Conservation (phyloP, 495 filamentous ascomycete genomes). For the Symbiotaphrina buchneri region DNA sequence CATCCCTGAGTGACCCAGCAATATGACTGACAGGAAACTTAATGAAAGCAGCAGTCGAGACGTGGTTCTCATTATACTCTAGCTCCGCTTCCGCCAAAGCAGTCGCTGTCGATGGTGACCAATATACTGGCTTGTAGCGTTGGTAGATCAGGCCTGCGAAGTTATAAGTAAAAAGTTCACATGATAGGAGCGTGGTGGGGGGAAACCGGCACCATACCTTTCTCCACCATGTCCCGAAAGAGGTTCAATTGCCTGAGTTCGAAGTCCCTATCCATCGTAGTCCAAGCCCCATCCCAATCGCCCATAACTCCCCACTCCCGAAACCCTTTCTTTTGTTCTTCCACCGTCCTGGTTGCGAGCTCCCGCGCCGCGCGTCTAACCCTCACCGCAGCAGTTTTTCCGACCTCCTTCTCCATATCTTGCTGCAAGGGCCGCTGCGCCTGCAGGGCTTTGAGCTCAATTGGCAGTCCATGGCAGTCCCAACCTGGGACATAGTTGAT, state of each 20-base stretch:
- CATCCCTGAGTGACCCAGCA: conserved; percentile 18
- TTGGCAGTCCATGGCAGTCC: conserved; percentile 96
- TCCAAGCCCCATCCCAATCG: conserved; percentile 83
- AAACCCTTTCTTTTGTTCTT: conserved; percentile 67
- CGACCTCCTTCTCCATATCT: conserved; percentile 5
- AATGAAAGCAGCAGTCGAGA: conserved; percentile 61
- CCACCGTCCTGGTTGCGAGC: conserved; percentile 52
- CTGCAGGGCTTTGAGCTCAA: conserved; percentile 90
- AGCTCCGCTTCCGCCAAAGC: conserved; percentile 90
- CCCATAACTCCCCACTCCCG: conserved; percentile 72
- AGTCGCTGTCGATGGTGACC: conserved; percentile 77
- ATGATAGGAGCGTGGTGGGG: neutral
- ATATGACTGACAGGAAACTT: conserved; percentile 45
- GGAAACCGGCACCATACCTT: conserved; percentile 19
- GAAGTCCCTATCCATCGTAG: conserved; percentile 74
- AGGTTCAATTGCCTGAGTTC: conserved; percentile 71
- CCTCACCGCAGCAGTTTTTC: conserved; percentile 15
- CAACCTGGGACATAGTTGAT: conserved; percentile 86
- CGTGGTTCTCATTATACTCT: conserved; percentile 75
- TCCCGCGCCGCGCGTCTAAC: conserved; percentile 51
- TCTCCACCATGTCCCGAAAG: conserved; percentile 67
- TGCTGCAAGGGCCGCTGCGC: conserved; percentile 17
- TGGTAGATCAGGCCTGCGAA: conserved; percentile 47
- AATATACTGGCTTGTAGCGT: conserved; percentile 83
- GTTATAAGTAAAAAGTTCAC: conserved; percentile 4